phyloP scores from a whole-genome alignment of 192 early-diverging fungal genomes.

The Mortierella hygrophila region DNA sequence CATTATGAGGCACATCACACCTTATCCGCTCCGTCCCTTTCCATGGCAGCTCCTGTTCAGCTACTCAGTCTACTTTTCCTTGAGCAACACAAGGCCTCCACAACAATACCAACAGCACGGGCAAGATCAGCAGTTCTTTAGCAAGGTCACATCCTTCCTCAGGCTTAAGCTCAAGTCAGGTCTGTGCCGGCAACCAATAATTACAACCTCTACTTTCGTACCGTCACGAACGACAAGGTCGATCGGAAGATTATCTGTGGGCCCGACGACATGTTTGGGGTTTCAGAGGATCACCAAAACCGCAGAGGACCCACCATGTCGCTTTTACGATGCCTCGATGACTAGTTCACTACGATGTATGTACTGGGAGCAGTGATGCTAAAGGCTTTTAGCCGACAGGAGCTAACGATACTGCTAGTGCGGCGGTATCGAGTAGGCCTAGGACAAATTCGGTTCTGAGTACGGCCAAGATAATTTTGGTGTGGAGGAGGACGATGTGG shows the following conservation, averaged over 20 bases:
- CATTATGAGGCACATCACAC: no score
- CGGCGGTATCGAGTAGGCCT: slow-evolving; percentile 9
- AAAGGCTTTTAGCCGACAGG: neutral
- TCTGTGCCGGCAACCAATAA: no score
- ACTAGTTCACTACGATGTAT: neutral
- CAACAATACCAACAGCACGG: no score
- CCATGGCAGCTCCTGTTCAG: no score
- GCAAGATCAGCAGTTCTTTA: no score
- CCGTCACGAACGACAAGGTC: slow-evolving; percentile 37
- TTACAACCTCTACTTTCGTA: neutral
- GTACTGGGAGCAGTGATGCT: neutral
- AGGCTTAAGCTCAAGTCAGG: no score
- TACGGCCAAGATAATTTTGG: neutral
- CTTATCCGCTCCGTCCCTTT: no score
- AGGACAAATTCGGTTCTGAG: neutral
- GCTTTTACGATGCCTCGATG: neutral
- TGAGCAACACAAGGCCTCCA: no score
- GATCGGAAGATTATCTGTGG: slow-evolving; percentile 46
- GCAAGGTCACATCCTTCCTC: no score
- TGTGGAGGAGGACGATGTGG: neutral
- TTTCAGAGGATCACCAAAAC: neutral
- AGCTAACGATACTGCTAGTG: neutral
- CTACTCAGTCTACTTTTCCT: no score
- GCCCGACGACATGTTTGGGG: neutral
- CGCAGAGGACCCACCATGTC: neutral